Base-by-base conservation (phyloP, 106 monocot species). In the Hemerocallis citrina region DNA sequence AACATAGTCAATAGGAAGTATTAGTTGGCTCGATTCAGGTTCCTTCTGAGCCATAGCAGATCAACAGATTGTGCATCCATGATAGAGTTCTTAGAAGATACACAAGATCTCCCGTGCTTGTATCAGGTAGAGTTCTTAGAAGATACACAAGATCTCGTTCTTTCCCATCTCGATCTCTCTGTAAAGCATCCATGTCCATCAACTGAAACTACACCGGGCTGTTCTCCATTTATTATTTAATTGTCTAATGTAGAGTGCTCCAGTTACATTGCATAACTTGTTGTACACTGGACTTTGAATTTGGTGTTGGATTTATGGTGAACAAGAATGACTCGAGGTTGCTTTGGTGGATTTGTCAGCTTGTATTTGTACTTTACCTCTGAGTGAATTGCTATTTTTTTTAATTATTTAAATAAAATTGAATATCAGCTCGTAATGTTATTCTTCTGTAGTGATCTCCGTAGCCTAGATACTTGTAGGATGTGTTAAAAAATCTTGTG, bases 21-120 rank as follows among this genome's bases (percentile, higher is more conserved):
- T 65, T 65, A 27, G 51, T 49, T 52, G 50, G 50, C 15, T 52
- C 51, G 23, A 65, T 51, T 28, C 36, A 22, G n/a, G 41, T 16
- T 35, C 19, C n/a, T n/a, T n/a, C n/a, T n/a, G n/a, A 34, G 17
- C 47, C 13, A 3, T 29, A 25, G 8, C n/a, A 8, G 9, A 37
- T 51, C 28, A 13, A 51, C 17, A 17, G 38, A 11, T 55, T 24
- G 0, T 15, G 19, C 7, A 12, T 27, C 54, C 30, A 41, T 62
- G 20, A 13, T 36, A 36, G 15, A 41, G 0, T 38, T n/a, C n/a
- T n/a, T n/a, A n/a, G n/a, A n/a, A n/a, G n/a, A 1, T n/a, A 5
- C 41, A 28, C 30, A 17, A 23, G 13, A 41, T 60, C 23, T 2
- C 24, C 11, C 6, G 6, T 35, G 21, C 7, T 24, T 5, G 13